Base-by-base conservation (phyloP, 257 asterid genomes). In the Linderniella brevidens region DNA sequence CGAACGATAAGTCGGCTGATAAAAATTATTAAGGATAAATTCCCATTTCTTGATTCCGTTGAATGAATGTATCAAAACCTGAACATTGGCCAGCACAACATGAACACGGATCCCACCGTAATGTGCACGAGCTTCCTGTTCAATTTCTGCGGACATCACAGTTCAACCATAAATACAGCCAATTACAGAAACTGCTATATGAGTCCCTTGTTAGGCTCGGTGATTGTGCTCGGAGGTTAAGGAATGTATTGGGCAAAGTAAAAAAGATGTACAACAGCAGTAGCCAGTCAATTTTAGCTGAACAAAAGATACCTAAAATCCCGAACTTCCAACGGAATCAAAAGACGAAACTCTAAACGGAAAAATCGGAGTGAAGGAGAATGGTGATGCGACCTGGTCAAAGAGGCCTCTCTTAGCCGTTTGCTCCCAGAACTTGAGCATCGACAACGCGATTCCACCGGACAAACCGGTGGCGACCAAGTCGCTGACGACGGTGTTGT, bases 31-130 rank as follows among this genome's bases (percentile, higher is more conserved):
- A 48, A 56, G 18, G 40, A 37, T 48, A 20, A 12, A 48, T 12
- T 8, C 12, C 14, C 52, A 48, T n/a, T 20, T 16, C 32, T 9
- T 43, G 5, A n/a, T 3, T 17, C 48, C 17, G 5, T 2, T 17
- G 48, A 32, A 56, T 48, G 52, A 39, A 19, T 56, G 50, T 37
- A 45, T 46, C 13, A 14, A n/a, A 35, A 88, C 98, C 98, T 88
- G 92, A 88, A 88, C 92, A 88, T 76, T 35, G 95, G 98, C 98
- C 98, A 88, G 78, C 94, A 88, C 53, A 80, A 87, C 92, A 80
- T 80, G 92, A 88, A 88, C 29, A 73, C 85, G 52, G 74, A 64
- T 60, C 98, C 98, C 53, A 84, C 32, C 53, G 82, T 71, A 36
- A 84, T 52, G 66, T 88, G 98, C 19, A 88, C 98, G 55, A 88